Evolutionary conservation across 139 green algal species (phyloP), one percentile per base, ranked within the genome.

Genomic region (Coelastrella sp.): DNA sequence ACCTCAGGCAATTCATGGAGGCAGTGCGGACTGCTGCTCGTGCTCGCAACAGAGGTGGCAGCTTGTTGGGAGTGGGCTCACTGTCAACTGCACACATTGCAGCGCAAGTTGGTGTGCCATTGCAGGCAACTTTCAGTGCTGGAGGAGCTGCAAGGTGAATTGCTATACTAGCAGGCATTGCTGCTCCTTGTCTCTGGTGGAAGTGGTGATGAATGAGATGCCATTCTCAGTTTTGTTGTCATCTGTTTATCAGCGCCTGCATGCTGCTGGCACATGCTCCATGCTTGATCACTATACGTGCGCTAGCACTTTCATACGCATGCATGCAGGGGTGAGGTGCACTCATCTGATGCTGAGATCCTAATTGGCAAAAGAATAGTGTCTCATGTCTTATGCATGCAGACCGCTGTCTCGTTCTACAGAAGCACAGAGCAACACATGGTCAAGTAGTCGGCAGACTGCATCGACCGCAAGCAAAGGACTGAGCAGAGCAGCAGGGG

Each of bases 71-170:
- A 3, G 35, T 81, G 48, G 48, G 7, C 8, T 35, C 19, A 2
- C 23, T 62, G 73, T 15, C 45, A 23, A 32, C 48, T 30, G 30
- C 30, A 17, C 13, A 27, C 27, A 5, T 81, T 30, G 48, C 41
- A 38, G 50, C 27, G 13, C 5, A 82, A n/a, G 30, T 69, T 50
- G 50, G 50, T 25, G 37, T 72, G 11, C 75, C 53, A 2, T 17
- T 72, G 38, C n/a, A 38, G 7, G 37, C 25, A 7, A 83, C 75
- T 4, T 83, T 83, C 75, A 83, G 75, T 43, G 37, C 53, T 59
- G 75, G 38, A 59, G 75, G 32, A 0, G 57, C 38, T 32, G 53
- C 53, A 64, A n/a, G 53, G 53, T 64, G 53, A 34, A 27, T 27
- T 64, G 2, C 53, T 13, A 57, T 13, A 23, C 11, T 9, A 9